These are phyloP conservation scores for Cryptococcus sp. DNA, from an alignment of 1,284 basidiomycete genomes.

Conservation along the genomic window DNA sequence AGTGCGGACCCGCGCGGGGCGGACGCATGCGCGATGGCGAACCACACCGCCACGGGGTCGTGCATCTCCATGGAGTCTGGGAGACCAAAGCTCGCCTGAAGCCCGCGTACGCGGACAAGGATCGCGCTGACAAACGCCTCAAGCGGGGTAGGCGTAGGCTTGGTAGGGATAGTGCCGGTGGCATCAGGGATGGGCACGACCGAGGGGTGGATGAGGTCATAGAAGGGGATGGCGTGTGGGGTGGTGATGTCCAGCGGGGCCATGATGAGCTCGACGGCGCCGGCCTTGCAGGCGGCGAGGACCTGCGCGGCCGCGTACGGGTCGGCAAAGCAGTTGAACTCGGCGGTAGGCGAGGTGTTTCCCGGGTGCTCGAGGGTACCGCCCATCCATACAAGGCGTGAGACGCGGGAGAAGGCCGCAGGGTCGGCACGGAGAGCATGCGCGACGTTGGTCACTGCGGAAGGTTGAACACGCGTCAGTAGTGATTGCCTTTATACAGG, in stretches of 20 bases:
- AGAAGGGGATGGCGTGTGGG: constrained; percentile 70
- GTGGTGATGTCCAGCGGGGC: constrained; percentile 78
- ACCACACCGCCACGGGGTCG: constrained; percentile 51
- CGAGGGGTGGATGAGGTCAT: constrained; percentile 55
- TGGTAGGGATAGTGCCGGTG: constrained; percentile 53
- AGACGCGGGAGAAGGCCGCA: constrained; percentile 57
- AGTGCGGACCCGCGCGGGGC: constrained; percentile 14
- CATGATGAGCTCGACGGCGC: constrained; percentile 58
- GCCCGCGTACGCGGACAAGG: constrained; percentile 66
- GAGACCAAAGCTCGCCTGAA: constrained; percentile 61
- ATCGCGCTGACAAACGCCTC: constrained; percentile 74
- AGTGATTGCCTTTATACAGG: background rate
- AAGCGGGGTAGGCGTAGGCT: constrained; percentile 45
- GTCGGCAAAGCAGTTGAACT: constrained; percentile 94
- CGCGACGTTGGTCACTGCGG: constrained; percentile 73
- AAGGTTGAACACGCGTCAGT: background rate
- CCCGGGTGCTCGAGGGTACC: constrained; percentile 92
- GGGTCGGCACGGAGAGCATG: constrained; percentile 62
- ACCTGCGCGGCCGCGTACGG: constrained; percentile 72
- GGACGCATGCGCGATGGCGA: constrained; percentile 56
- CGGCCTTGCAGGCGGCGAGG: constrained; percentile 30
- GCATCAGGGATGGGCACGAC: constrained; percentile 48
- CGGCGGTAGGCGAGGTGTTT: constrained; percentile 76
- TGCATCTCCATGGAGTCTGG: constrained; percentile 78
- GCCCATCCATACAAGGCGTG: constrained; percentile 85